Percentiles rank a stretch among this genome's conserved stretches.
phyloP scores from a whole-genome alignment of 768 basidiomycete genomes.

The Kwoniella mangroviensis region DNA sequence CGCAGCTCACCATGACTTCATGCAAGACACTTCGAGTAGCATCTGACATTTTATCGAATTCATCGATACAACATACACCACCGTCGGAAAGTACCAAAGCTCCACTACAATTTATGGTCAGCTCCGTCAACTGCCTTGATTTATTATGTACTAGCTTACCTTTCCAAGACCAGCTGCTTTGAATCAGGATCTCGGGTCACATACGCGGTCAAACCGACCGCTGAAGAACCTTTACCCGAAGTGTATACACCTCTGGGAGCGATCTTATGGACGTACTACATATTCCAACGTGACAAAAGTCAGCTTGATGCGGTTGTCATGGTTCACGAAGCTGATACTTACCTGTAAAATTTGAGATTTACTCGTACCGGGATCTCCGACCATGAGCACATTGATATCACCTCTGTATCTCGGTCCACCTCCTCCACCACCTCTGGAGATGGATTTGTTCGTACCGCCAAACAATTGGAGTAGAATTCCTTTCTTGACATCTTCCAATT shows the following conservation, averaged over 20 bases:
- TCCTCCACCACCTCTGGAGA: slow-evolving; percentile 87
- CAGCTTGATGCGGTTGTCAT: background rate
- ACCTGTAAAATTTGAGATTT: slow-evolving; percentile 96
- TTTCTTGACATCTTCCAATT: slow-evolving; percentile 99
- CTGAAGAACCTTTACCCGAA: slow-evolving; percentile 96
- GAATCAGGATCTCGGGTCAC: slow-evolving; percentile 97
- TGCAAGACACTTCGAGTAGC: slow-evolving; percentile 62
- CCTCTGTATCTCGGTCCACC: slow-evolving; percentile 96
- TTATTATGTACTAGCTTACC: slow-evolving; percentile 61
- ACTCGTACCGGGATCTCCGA: slow-evolving; percentile 98
- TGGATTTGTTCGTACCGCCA: slow-evolving; percentile 96
- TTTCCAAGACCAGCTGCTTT: slow-evolving; percentile 95
- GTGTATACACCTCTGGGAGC: slow-evolving; percentile 97
- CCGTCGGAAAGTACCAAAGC: slow-evolving; percentile 66
- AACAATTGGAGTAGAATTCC: slow-evolving; percentile 94
- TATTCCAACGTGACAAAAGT: background rate
- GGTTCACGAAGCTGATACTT: slow-evolving; percentile 37
- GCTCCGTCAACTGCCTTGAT: background rate
- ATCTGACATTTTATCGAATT: slow-evolving; percentile 72
- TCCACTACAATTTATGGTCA: slow-evolving; percentile 15
- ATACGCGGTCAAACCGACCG: slow-evolving; percentile 97
- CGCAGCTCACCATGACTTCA: slow-evolving; percentile 61
- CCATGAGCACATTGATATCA: slow-evolving; percentile 95
- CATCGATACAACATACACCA: slow-evolving; percentile 97
- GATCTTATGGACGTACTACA: slow-evolving; percentile 96